Evolutionary conservation across 129 eudicot genomes (phyloP).

Genomic region (Flaveria robusta): DNA sequence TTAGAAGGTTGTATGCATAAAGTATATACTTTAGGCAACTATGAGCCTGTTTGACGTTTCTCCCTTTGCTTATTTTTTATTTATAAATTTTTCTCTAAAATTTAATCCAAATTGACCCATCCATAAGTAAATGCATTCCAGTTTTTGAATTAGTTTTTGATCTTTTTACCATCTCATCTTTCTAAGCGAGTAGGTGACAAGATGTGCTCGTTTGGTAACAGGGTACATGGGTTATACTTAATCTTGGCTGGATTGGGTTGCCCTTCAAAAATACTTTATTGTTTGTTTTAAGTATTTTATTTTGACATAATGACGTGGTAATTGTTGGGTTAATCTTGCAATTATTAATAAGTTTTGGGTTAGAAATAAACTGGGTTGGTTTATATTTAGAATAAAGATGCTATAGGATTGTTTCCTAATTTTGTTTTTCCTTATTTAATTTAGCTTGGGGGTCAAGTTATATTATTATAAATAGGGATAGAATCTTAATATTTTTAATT

Average conservation of each 20-base stretch:
- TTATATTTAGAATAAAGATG: too few relatives aligned
- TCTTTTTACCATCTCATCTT: not conserved
- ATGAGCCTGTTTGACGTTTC: not conserved
- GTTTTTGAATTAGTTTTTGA: slow-evolving; percentile 4
- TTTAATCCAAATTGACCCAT: too few relatives aligned
- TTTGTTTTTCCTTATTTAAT: too few relatives aligned
- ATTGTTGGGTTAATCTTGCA: too few relatives aligned
- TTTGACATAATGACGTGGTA: not conserved
- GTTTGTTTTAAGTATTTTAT: not conserved
- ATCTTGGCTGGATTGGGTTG: not conserved
- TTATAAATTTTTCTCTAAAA: not conserved
- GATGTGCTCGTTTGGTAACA: not conserved
- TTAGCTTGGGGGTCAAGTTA: too few relatives aligned
- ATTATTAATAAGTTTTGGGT: too few relatives aligned
- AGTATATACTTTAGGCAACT: not conserved
- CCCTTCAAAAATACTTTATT: not conserved
- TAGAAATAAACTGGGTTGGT: too few relatives aligned
- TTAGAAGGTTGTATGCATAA: slow-evolving; percentile 11
- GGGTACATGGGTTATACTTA: not conserved
- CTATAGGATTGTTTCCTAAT: too few relatives aligned
- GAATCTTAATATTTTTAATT: too few relatives aligned
- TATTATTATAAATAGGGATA: too few relatives aligned
- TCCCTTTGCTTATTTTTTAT: not conserved
- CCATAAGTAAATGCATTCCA: too few relatives aligned
- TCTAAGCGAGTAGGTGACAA: not conserved